phyloP scores from a whole-genome alignment of 2,329 filamentous ascomycete species.

The Rhinocladiella similis region DNA sequence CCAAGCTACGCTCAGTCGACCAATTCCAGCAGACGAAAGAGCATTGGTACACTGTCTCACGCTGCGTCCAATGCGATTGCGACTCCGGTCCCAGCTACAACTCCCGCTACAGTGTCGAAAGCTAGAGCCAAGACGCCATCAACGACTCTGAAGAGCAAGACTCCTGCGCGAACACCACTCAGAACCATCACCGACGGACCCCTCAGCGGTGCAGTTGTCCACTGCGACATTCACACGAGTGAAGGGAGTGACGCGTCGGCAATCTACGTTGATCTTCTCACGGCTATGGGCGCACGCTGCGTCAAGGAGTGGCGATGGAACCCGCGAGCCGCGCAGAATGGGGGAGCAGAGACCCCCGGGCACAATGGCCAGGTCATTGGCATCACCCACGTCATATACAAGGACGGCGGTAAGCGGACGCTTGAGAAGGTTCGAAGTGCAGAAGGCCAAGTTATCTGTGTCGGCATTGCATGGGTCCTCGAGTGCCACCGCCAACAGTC shows the following conservation, averaged over 20 bases:
- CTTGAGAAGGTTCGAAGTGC: slow-evolving; percentile 76
- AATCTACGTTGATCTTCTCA: slow-evolving; percentile 78
- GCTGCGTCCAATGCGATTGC: background rate
- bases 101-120: slow-evolving; percentile 4
- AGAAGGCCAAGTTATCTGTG: slow-evolving; percentile 75
- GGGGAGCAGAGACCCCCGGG: too few relatives aligned
- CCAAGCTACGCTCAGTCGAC: slow-evolving; percentile 22
- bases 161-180: slow-evolving; percentile 25
- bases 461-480: slow-evolving; percentile 84
- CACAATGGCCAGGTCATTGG: slow-evolving; percentile 46
- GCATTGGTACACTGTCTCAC: background rate
- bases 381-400: slow-evolving; percentile 88
- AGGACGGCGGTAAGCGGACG: slow-evolving; percentile 78
- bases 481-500: slow-evolving; percentile 76
- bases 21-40: slow-evolving; percentile 16
- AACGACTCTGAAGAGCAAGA: slow-evolving; percentile 15
- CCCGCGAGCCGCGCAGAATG: slow-evolving; percentile 44
- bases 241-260: slow-evolving; percentile 78
- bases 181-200: slow-evolving; percentile 37
- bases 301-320: slow-evolving; percentile 77
- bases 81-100: slow-evolving; percentile 9
- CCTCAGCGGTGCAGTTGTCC: slow-evolving; percentile 72
- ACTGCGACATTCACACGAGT: slow-evolving; percentile 79
- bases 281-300: slow-evolving; percentile 78
- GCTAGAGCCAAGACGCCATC: slow-evolving; percentile 12